Base-by-base conservation (phyloP, 2,329 filamentous ascomycete species). In the Nothophaeocryptopus gaeumannii region DNA sequence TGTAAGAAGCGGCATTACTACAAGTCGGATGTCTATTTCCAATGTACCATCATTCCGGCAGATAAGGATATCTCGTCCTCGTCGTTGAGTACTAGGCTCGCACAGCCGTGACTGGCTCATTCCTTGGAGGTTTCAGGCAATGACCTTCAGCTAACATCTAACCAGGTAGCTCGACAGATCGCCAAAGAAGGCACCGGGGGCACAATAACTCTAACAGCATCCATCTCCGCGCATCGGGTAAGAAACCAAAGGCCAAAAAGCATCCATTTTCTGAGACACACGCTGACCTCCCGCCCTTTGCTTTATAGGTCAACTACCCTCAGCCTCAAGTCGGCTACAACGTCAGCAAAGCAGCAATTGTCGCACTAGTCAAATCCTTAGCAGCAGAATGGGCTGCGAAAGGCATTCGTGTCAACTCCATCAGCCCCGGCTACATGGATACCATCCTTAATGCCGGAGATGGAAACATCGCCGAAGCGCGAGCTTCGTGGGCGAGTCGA, bases 341-440 rank as follows among this genome's bases (percentile, higher is more conserved):
- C 57, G 81, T 82, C 1, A 82, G 78, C 55, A 91, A 91, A 66
- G 81, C 84, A 0, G 85, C 80, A 0, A 67, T 90, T 1, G 59
- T 86, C 29, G 78, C 80, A 43, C 66, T 89, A 58, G 83, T 81
- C 42, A 80, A 77, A 55, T 83, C 76, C 32, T 69, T 90, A 12
- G 86, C 86, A 0, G 85, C 83, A 0, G 87, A 91, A 67, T 90
- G 86, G 86, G 83, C 83, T 1, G 69, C 73, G 1, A 78, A 84
- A 63, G 86, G 87, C 0, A 87, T 91, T 53, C 70, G 84, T 2
- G 82, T 86, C 5, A 90, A 91, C 59, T 80, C 75, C 13, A 75
- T 91, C 38, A 82, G 78, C 34, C 87, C 87, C 0, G 86, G 86
- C 0, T 90, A 90, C 59, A 88, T 89, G 82, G 85, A 88, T 60